Base-by-base conservation (phyloP, 2,329 filamentous ascomycete genomes). In the Ilyonectria sp. region DNA sequence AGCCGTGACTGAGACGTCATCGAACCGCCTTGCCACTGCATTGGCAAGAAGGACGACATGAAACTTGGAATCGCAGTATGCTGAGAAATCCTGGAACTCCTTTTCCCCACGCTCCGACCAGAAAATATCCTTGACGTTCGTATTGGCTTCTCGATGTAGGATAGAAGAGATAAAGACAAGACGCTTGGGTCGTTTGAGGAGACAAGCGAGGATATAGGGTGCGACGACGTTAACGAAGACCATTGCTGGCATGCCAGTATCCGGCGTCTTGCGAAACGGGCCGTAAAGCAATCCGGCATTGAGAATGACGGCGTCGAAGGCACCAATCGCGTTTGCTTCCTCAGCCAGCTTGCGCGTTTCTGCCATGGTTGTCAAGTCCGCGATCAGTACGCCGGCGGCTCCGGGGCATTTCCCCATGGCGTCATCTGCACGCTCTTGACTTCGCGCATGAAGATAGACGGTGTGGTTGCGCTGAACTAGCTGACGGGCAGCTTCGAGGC, bases 381-480 rank as follows among this genome's bases (percentile, higher is more conserved):
- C 73, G 47, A 73, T 31, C 7, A 75, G 54, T 1, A 72, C 69
- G 31, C 63, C 70, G 0, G 67, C 67, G 21, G 73, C 71, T 21
- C 68, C 67, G 4, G 72, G 73, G 33, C 61, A 63, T 13, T 60
- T 60, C 2, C 50, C 60, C 52, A 58, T 66, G 37, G 69, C 68
- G 15, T 73, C 60, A 4, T 65, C 68, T 21, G 72, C 73, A 15
- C 73, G 72, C 11, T 69, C 46, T 33, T 70, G 63, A 19, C 59
- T 74, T 10, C 72, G 69, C 1, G 71, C 72, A 37, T 75, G 73
- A 26, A 75, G 72, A 50, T 69, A 71, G 54, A 75, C 73, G 13
- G 64, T 61, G 52, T 75, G 68, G 21, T 68, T 69, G 21, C 68
- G 69, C 23, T 74, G 62, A 17, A 72, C 56, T 4, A 75, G 72